Percentiles rank a stretch among this genome's conserved stretches.
phyloP scores from a whole-genome alignment of 2,329 filamentous ascomycete genomes.

The Thermothelomyces thermophilus region DNA sequence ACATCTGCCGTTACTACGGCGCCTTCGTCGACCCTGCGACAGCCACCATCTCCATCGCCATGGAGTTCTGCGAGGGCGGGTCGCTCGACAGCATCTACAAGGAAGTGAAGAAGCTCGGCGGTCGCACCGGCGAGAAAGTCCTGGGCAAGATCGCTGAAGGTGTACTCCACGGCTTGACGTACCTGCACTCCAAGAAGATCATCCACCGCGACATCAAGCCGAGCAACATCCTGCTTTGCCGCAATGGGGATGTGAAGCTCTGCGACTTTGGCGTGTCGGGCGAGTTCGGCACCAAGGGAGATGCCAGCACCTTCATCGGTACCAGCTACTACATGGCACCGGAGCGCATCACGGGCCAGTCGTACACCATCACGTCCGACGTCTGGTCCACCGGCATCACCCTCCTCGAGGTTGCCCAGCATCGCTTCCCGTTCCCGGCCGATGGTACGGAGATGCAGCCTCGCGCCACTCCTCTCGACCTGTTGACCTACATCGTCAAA shows the following conservation, averaged over 20 bases:
- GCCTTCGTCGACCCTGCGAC: conserved; percentile 95
- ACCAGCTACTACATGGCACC: conserved; percentile 99
- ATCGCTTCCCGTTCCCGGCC: conserved; percentile 95
- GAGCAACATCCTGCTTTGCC: conserved; percentile 89
- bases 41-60: conserved; percentile 94
- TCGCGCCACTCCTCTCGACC: conserved; percentile 83
- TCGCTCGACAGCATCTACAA: conserved; percentile 95
- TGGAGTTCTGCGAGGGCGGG: conserved; percentile 98
- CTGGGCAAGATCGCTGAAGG: conserved; percentile 95
- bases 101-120: conserved; percentile 91
- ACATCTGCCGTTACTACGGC: conserved; percentile 96
- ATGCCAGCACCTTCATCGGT: conserved; percentile 97
- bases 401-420: conserved; percentile 96
- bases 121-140: conserved; percentile 93
- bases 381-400: conserved; percentile 98
- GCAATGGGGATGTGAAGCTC: conserved; percentile 89
- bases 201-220: conserved; percentile 99
- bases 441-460: conserved; percentile 96
- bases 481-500: conserved; percentile 94
- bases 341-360: conserved; percentile 94
- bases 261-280: conserved; percentile 98
- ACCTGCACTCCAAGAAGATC: conserved; percentile 91
- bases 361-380: conserved; percentile 96
- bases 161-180: conserved; percentile 86
- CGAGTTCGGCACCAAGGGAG: conserved; percentile 96